These are phyloP conservation scores for Citrus cavaleriei DNA, from an alignment of 345 rosid genomes.

Conservation along the genomic window DNA sequence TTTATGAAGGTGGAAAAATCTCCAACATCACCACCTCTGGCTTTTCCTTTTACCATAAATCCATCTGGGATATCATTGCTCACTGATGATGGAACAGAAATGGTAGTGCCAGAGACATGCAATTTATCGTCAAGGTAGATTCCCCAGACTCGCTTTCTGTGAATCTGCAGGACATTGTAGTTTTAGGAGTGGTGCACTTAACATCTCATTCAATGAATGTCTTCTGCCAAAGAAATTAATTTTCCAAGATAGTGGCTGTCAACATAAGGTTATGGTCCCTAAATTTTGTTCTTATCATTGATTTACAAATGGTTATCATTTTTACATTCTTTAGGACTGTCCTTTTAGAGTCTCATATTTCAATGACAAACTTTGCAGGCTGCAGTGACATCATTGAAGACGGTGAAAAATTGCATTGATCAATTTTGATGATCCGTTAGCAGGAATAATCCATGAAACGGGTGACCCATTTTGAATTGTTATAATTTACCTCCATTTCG, in stretches of 20 bases:
- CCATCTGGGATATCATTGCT: slow-evolving; percentile 62
- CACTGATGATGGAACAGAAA: slow-evolving; percentile 53
- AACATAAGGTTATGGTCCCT: not conserved
- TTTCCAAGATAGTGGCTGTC: not conserved
- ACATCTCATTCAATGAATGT: not conserved
- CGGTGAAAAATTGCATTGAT: slow-evolving; percentile 21
- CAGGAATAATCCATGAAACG: not conserved
- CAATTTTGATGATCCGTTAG: not conserved
- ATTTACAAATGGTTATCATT: not conserved
- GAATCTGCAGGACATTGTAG: not conserved
- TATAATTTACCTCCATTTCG: not conserved
- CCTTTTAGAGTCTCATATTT: slow-evolving; percentile 5
- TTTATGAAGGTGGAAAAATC: slow-evolving; percentile 77
- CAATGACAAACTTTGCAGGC: slow-evolving; percentile 32
- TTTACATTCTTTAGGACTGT: not conserved
- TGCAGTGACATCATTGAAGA: slow-evolving; percentile 36
- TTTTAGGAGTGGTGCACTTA: not conserved
- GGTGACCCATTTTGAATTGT: not conserved
- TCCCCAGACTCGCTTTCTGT: not conserved
- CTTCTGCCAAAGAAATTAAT: not conserved
- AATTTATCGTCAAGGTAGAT: slow-evolving; percentile 51
- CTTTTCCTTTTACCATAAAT: slow-evolving; percentile 66
- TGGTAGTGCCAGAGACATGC: slow-evolving; percentile 56
- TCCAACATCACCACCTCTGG: slow-evolving; percentile 73
- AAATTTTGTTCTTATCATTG: not conserved